phyloP scores from a whole-genome alignment of 2,329 filamentous ascomycete species.

The Penicillium glabrum region DNA sequence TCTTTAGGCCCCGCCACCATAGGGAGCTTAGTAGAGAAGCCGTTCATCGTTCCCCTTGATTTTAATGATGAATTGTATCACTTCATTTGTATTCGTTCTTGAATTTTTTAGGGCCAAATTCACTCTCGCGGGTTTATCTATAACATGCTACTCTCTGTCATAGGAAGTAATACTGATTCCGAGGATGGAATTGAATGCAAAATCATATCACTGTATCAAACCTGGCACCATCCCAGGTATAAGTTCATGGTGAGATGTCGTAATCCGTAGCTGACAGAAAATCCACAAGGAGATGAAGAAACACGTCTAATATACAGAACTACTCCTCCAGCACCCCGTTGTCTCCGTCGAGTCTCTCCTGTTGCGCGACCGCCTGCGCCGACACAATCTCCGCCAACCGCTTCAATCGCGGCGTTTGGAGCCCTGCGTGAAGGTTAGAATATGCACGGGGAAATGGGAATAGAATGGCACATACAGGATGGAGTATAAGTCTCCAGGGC shows the following conservation, averaged over 20 bases:
- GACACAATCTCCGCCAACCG: conserved; percentile 97
- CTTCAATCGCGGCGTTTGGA: conserved; percentile 93
- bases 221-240: conserved; percentile 15
- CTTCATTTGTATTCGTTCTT: no score
- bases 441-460: neutral
- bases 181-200: neutral
- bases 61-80: no score
- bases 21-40: no score
- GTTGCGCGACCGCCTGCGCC: conserved; percentile 91
- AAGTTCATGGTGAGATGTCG: conserved; percentile 20
- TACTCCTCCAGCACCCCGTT: conserved; percentile 27
- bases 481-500: conserved; percentile 97
- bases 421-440: conserved; percentile 58
- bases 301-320: conserved; percentile 28
- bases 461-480: conserved; percentile 69
- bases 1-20: no score
- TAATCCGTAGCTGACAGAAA: conserved; percentile 29
- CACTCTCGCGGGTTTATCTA: neutral
- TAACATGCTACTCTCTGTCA: no score
- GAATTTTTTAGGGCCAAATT: neutral
- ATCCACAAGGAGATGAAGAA: conserved; percentile 11
- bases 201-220: conserved; percentile 26
- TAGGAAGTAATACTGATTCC: neutral
- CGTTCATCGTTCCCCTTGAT: no score
- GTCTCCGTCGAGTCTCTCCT: conserved; percentile 71